Conservation (phyloP, 176 grass and related monocot species). For the Triticum turgidum region DNA sequence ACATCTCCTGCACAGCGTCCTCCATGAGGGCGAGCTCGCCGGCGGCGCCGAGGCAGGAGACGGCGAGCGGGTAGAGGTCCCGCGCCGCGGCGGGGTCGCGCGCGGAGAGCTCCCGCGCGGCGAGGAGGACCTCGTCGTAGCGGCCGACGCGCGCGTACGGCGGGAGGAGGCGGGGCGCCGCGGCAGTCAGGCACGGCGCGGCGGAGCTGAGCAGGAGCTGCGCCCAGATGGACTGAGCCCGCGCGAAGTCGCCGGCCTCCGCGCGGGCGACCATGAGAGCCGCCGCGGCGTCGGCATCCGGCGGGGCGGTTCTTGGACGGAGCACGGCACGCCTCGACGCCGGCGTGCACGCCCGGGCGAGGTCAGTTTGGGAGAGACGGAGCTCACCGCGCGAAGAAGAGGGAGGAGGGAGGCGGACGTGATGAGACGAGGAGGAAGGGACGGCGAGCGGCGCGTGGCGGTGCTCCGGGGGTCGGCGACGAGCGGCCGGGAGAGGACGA, state of each 20-base stretch:
- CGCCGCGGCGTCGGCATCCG: constrained; percentile 2
- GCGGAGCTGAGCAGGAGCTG: constrained; percentile 80
- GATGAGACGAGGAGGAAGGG: not conserved
- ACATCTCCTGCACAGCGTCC: constrained; percentile 57
- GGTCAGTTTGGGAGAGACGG: not conserved
- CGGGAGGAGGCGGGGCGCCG: constrained; percentile 48
- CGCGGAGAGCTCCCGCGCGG: constrained; percentile 44
- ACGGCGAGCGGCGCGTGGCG: not conserved
- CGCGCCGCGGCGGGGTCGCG: constrained; percentile 31
- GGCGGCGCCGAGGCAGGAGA: constrained; percentile 63
- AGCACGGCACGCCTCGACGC: not conserved
- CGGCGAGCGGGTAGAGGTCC: constrained; percentile 50
- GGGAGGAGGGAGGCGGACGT: not conserved
- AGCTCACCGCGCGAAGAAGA: not conserved
- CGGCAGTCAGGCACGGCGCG: constrained; percentile 34
- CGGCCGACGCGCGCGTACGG: constrained; percentile 53
- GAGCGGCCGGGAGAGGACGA: not conserved
- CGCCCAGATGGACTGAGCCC: constrained; percentile 62
- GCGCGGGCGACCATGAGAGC: constrained; percentile 60
- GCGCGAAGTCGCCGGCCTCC: constrained; percentile 58
- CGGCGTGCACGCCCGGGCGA: not conserved
- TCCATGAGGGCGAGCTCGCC: constrained; percentile 69
- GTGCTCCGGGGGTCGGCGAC: not conserved
- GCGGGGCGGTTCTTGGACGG: not conserved
- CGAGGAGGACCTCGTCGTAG: constrained; percentile 52